Evolutionary conservation across 495 filamentous ascomycete genomes (phyloP).

Genomic region (Friedmanniomyces endolithicus): DNA sequence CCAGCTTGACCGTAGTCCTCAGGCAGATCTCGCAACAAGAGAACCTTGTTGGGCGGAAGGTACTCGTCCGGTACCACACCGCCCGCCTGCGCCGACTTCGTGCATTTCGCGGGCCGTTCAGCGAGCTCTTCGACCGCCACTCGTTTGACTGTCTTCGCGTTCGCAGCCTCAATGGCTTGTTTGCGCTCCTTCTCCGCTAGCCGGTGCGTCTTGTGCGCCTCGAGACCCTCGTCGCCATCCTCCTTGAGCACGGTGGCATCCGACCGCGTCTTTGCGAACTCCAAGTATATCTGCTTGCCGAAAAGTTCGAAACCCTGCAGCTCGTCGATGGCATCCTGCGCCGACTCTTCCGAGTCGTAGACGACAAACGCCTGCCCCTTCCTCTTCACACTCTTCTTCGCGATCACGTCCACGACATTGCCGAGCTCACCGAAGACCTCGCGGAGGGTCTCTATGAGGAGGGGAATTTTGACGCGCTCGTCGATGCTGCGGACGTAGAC

Average conservation of each 20-base stretch:
- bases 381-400: conserved; percentile 80
- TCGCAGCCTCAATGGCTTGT: conserved; percentile 69
- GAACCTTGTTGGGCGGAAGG: conserved; percentile 88
- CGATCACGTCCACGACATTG: conserved; percentile 78
- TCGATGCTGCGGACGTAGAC: conserved; percentile 34
- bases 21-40: conserved; percentile 91
- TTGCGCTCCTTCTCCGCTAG: conserved; percentile 92
- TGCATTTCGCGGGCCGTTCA: conserved; percentile 45
- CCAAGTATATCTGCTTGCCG: conserved; percentile 80
- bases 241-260: conserved; percentile 71
- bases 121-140: conserved; percentile 43
- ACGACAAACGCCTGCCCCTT: conserved; percentile 97
- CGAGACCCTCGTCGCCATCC: conserved; percentile 68
- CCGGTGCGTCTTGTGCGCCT: conserved; percentile 72
- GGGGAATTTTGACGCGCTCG: conserved; percentile 74
- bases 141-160: conserved; percentile 64
- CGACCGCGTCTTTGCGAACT: conserved; percentile 72
- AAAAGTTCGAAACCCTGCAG: conserved; percentile 91
- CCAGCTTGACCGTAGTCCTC: conserved; percentile 72
- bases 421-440: conserved; percentile 88
- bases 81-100: conserved; percentile 59
- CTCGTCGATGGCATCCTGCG: conserved; percentile 70
- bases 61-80: conserved; percentile 91
- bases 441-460: conserved; percentile 58
- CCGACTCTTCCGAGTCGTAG: conserved; percentile 66